These are phyloP conservation scores for Penicillium sp. DNA, from an alignment of 2,329 filamentous ascomycete genomes.

Conservation along the genomic window DNA sequence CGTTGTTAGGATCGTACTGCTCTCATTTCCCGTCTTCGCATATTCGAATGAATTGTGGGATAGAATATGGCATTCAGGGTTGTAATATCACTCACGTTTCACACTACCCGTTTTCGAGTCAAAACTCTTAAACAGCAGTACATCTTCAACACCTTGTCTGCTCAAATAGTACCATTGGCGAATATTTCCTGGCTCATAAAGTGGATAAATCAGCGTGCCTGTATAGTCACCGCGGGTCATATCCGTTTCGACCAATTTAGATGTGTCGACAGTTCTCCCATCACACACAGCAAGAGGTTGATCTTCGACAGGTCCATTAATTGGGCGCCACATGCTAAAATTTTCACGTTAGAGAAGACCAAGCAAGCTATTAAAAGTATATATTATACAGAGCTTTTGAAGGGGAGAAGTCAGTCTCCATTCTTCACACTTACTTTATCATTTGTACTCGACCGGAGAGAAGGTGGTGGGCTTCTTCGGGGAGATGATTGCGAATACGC, in stretches of 20 bases:
- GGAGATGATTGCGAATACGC: slow-evolving; percentile 13
- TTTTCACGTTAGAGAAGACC: neutral
- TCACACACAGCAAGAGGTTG: slow-evolving; percentile 13
- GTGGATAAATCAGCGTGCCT: slow-evolving; percentile 10
- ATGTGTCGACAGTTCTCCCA: neutral
- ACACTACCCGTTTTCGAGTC: slow-evolving; percentile 6
- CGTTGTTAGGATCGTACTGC: neutral
- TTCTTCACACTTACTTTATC: slow-evolving; percentile 7
- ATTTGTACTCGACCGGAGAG: slow-evolving; percentile 12
- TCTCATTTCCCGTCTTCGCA: neutral
- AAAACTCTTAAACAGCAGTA: slow-evolving; percentile 13
- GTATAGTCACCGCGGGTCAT: slow-evolving; percentile 13
- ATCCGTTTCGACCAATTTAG: slow-evolving; percentile 7
- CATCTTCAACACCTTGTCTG: slow-evolving; percentile 8
- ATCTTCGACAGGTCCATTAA: slow-evolving; percentile 10
- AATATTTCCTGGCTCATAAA: neutral
- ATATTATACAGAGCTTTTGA: too few relatives aligned
- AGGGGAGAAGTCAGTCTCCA: too few relatives aligned
- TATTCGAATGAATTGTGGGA: neutral
- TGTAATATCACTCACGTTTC: slow-evolving; percentile 6
- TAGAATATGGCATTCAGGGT: neutral
- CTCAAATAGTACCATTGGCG: slow-evolving; percentile 13
- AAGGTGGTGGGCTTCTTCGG: slow-evolving; percentile 7
- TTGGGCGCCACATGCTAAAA: slow-evolving; percentile 1
- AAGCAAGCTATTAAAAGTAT: neutral